Percentiles rank a stretch among this genome's conserved stretches.
These are phyloP conservation scores for Phyllostachys edulis DNA, from an alignment of 176 grass and related monocot genomes.

Conservation along the genomic window DNA sequence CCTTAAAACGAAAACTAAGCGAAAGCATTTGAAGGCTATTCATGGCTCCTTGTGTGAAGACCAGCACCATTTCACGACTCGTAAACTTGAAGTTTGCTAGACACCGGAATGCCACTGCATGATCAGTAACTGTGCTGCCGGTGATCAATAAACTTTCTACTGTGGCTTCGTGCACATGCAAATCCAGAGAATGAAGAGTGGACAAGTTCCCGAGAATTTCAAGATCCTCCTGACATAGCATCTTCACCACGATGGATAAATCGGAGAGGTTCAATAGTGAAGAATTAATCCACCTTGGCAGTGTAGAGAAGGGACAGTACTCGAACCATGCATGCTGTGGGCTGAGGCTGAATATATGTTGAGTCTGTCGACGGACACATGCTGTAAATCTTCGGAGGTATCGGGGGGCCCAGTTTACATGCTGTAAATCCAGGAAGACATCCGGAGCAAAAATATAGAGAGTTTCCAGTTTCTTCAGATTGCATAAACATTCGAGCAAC, in stretches of 20 bases:
- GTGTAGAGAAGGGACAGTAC: not conserved
- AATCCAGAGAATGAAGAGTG: not conserved
- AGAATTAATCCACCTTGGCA: not conserved
- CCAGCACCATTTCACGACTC: not conserved
- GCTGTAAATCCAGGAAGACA: conserved; percentile 2
- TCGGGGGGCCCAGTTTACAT: not conserved
- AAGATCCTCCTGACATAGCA: not conserved
- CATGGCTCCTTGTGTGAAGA: conserved; percentile 11
- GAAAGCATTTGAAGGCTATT: not conserved
- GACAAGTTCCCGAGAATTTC: not conserved
- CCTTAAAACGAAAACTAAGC: not conserved
- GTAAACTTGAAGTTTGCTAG: not conserved
- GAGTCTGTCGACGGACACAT: not conserved
- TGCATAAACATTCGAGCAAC: not conserved
- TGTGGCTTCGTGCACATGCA: not conserved
- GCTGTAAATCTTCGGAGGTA: not conserved
- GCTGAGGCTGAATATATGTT: not conserved
- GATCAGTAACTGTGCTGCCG: no score
- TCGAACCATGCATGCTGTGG: not conserved
- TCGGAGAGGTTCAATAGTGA: not conserved
- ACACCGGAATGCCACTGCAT: not conserved
- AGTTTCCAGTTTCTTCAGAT: not conserved
- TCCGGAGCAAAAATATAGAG: not conserved
- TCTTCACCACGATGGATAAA: not conserved
- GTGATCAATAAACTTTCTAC: not conserved